Evolutionary conservation across 176 grass and related monocot species (phyloP).

Genomic region (Musa acuminata): DNA sequence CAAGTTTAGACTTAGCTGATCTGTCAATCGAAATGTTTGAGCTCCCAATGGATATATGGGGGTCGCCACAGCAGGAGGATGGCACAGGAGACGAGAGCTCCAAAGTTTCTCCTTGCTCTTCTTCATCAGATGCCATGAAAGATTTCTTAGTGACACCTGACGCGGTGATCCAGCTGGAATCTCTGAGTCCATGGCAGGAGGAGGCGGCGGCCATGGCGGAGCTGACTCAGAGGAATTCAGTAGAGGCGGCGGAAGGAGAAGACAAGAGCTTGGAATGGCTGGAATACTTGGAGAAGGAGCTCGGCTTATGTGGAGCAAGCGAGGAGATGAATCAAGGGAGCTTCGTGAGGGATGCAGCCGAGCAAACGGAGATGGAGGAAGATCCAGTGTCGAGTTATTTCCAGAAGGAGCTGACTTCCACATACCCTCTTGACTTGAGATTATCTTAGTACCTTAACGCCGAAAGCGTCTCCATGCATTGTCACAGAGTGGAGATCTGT

Average conservation of each 20-base stretch:
- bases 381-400: not conserved
- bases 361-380: not conserved
- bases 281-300: slow-evolving; percentile 28
- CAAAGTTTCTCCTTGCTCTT: slow-evolving; percentile 16
- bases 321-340: not conserved
- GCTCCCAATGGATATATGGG: not conserved
- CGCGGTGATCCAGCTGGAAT: slow-evolving; percentile 19
- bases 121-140: slow-evolving; percentile 4
- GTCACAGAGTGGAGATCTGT: too few species aligned
- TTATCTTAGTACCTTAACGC: not conserved
- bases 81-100: slow-evolving; percentile 11
- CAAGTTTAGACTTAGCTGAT: not conserved
- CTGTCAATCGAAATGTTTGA: slow-evolving; percentile 8
- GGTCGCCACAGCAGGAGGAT: slow-evolving; percentile 2
- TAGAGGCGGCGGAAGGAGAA: not conserved
- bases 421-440: not conserved
- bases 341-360: not conserved
- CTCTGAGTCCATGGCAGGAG: slow-evolving; percentile 2
- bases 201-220: slow-evolving; percentile 2
- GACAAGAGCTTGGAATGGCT: slow-evolving; percentile 10
- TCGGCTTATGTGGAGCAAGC: not conserved
- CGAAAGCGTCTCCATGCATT: too few species aligned
- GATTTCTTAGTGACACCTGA: slow-evolving; percentile 20
- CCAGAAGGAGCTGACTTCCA: not conserved
- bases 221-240: not conserved